phyloP scores from a whole-genome alignment of 768 basidiomycete genomes.

The Russula sp. region DNA sequence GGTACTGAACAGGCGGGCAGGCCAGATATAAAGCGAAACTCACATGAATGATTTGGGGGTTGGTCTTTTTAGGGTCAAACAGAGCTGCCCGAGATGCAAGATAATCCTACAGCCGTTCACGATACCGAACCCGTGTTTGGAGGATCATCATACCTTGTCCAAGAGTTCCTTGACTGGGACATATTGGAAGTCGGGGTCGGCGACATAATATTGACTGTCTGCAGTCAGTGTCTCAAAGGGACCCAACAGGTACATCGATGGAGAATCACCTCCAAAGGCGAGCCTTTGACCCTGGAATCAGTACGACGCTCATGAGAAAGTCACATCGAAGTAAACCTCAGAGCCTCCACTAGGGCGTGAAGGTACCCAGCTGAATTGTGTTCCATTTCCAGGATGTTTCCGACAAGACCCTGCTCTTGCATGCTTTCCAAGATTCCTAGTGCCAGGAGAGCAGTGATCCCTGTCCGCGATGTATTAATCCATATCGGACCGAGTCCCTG shows the following conservation, averaged over 20 bases:
- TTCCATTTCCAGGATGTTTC: conserved; percentile 69
- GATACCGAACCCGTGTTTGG: too few relatives aligned
- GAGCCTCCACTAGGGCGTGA: conserved; percentile 78
- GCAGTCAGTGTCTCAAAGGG: conserved; percentile 8
- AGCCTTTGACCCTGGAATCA: conserved; percentile 29
- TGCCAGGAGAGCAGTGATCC: conserved; percentile 88
- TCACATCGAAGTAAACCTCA: conserved; percentile 47
- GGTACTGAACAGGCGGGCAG: background rate
- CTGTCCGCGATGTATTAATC: conserved; percentile 30
- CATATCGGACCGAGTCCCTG: background rate
- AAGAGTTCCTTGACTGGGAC: conserved; percentile 79
- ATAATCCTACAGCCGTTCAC: conserved; percentile 57
- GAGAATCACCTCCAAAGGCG: conserved; percentile 61
- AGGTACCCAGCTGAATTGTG: conserved; percentile 90
- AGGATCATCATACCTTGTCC: conserved; percentile 57
- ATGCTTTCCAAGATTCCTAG: conserved; percentile 89
- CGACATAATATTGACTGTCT: conserved; percentile 89
- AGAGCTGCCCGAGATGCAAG: conserved; percentile 71
- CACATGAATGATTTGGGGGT: conserved; percentile 56
- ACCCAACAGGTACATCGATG: background rate
- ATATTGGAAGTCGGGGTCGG: conserved; percentile 75
- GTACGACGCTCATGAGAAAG: background rate
- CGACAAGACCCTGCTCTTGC: conserved; percentile 64
- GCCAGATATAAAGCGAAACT: background rate
- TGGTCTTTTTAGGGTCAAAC: conserved; percentile 64